Percentiles rank a stretch among this genome's conserved stretches.
These are phyloP conservation scores for Papiliotrema laurentii DNA, from an alignment of 1,284 basidiomycete species.

Conservation along the genomic window DNA sequence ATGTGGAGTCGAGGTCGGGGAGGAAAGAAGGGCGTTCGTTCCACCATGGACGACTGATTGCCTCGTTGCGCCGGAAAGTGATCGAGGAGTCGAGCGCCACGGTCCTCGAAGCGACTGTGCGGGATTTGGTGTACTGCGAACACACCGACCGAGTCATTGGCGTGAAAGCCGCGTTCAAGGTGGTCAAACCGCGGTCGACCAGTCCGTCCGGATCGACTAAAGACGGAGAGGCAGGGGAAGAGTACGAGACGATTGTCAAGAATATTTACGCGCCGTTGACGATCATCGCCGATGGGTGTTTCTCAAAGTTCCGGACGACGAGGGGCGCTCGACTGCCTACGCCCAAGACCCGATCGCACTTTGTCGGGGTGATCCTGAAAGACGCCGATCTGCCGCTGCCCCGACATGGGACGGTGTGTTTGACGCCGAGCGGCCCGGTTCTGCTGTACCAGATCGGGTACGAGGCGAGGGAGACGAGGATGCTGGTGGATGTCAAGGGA, in stretches of 20 bases:
- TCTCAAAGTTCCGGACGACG: conserved; percentile 69
- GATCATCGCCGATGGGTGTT: conserved; percentile 90
- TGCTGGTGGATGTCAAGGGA: conserved; percentile 85
- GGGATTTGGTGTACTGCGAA: conserved; percentile 63
- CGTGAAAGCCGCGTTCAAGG: conserved; percentile 55
- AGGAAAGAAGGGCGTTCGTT: conserved; percentile 67
- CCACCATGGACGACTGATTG: conserved; percentile 92
- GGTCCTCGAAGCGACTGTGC: conserved; percentile 76
- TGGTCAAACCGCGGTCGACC: neutral
- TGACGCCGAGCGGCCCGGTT: conserved; percentile 73
- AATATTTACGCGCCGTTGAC: conserved; percentile 67
- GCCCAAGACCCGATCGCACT: conserved; percentile 65
- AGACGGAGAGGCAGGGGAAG: conserved; percentile 1
- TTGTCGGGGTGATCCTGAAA: conserved; percentile 74
- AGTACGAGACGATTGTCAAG: conserved; percentile 18
- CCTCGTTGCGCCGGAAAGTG: conserved; percentile 68
- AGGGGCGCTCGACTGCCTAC: conserved; percentile 41
- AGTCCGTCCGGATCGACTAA: neutral
- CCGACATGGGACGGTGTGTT: conserved; percentile 80
- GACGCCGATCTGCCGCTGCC: conserved; percentile 71
- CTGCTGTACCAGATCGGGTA: conserved; percentile 79
- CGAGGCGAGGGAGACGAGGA: conserved; percentile 66
- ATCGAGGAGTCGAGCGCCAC: conserved; percentile 49
- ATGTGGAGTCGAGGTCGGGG: conserved; percentile 31
- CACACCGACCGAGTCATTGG: conserved; percentile 60